A percentile compares a stretch with the other conserved stretches of the same genome.
phyloP scores from a whole-genome alignment of 208 protist species.

The Trichomonas vaginalis region DNA sequence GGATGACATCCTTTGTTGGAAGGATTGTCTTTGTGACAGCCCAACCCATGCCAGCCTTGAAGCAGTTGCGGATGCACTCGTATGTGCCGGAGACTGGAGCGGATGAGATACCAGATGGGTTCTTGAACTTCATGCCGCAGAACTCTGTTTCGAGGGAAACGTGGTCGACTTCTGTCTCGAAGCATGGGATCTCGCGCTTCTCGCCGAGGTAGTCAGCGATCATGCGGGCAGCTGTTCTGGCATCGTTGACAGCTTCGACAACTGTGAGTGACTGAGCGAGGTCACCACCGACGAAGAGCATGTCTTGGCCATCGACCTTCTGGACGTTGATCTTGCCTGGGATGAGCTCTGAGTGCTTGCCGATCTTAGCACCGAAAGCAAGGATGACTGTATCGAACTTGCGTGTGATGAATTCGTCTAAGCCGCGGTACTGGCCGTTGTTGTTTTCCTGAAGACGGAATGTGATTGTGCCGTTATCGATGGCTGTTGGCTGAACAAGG shows the following conservation, averaged over 20 bases:
- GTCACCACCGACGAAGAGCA: conserved; percentile 57
- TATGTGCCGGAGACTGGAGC: conserved; percentile 27
- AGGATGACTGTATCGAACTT: conserved; percentile 60
- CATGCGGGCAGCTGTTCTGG: conserved; percentile 55
- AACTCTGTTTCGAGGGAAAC: conserved; percentile 58
- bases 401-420: conserved; percentile 39
- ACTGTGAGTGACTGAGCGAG: conserved; percentile 44
- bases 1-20: conserved; percentile 45
- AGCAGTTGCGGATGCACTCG: background rate
- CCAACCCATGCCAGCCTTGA: conserved; percentile 41
- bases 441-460: conserved; percentile 52
- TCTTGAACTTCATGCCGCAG: conserved; percentile 51
- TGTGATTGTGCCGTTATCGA: background rate
- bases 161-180: conserved; percentile 54
- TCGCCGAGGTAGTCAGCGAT: conserved; percentile 54
- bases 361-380: conserved; percentile 51
- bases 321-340: conserved; percentile 38
- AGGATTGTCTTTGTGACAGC: conserved; percentile 66
- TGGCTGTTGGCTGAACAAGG: background rate
- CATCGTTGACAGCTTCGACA: conserved; percentile 67
- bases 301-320: conserved; percentile 38
- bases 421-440: conserved; percentile 46
- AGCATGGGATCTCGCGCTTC: conserved; percentile 46
- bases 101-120: conserved; percentile 63
- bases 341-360: background rate